A percentile compares a stretch with the other conserved stretches of the same genome.
These are phyloP conservation scores for Sanghuangporus sanghuang DNA, from an alignment of 1,284 basidiomycete species.

Conservation along the genomic window DNA sequence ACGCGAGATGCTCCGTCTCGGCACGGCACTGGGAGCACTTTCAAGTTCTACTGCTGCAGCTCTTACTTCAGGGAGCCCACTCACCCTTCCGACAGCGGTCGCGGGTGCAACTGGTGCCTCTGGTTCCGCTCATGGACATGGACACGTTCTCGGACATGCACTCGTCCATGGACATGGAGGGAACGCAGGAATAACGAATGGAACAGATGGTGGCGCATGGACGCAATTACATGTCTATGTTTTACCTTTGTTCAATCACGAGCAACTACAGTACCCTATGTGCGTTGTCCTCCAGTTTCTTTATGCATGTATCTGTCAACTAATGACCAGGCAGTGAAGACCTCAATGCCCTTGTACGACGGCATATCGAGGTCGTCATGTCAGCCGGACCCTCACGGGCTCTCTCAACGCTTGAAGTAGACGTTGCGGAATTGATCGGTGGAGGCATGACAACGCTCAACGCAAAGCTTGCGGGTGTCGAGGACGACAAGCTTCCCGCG, in stretches of 20 bases:
- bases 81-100: conserved; percentile 27
- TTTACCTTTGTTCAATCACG: conserved; percentile 88
- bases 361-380: conserved; percentile 69
- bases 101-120: conserved; percentile 21
- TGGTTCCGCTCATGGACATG: conserved; percentile 5
- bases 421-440: conserved; percentile 78
- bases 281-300: conserved; percentile 29
- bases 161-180: conserved; percentile 25
- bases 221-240: conserved; percentile 79
- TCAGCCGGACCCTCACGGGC: conserved; percentile 62
- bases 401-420: conserved; percentile 64
- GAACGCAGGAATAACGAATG: conserved; percentile 1
- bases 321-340: conserved; percentile 64
- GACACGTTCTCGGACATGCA: conserved; percentile 13
- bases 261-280: conserved; percentile 85
- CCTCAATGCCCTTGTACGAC: conserved; percentile 74
- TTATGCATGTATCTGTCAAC: background rate
- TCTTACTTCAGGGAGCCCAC: conserved; percentile 31
- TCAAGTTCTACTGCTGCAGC: conserved; percentile 21
- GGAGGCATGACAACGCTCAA: conserved; percentile 91
- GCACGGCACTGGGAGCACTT: conserved; percentile 13
- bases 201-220: conserved; percentile 61
- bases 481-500: conserved; percentile 70
- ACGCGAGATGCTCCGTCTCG: conserved; percentile 20
- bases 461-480: conserved; percentile 69